Conservation (phyloP, 2,329 filamentous ascomycete genomes). For the Colletotrichum kahawae region DNA sequence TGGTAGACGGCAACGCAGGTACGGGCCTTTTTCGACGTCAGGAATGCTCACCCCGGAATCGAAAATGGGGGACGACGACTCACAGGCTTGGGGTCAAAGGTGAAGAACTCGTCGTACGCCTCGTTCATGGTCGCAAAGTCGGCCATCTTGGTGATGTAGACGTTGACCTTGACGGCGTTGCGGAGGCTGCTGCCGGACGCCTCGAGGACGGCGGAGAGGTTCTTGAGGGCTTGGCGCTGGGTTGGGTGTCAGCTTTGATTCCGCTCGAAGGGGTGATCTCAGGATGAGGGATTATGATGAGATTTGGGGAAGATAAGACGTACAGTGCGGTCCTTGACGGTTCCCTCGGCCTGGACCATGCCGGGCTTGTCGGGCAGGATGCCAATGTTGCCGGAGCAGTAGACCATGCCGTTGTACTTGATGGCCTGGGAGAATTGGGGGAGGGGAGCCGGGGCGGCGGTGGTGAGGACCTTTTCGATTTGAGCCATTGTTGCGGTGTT, state of each 20-base stretch:
- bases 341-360: slow-evolving; percentile 55
- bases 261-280: background rate
- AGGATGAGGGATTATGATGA: background rate
- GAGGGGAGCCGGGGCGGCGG: slow-evolving; percentile 41
- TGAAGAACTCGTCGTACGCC: slow-evolving; percentile 57
- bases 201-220: slow-evolving; percentile 63
- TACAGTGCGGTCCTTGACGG: slow-evolving; percentile 58
- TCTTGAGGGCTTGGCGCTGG: slow-evolving; percentile 60
- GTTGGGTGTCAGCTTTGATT: slow-evolving; percentile 20
- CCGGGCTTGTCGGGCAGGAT: slow-evolving; percentile 48
- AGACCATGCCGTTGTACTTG: slow-evolving; percentile 70
- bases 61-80: slow-evolving; percentile 22
- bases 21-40: slow-evolving; percentile 42
- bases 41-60: background rate
- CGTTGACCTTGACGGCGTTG: slow-evolving; percentile 70
- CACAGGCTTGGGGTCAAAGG: slow-evolving; percentile 50
- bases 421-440: slow-evolving; percentile 67
- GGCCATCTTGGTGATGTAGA: slow-evolving; percentile 69
- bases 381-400: slow-evolving; percentile 69
- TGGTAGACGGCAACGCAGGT: slow-evolving; percentile 78
- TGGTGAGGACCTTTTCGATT: slow-evolving; percentile 25
- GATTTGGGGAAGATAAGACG: slow-evolving; percentile 11
- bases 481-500: background rate
- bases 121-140: slow-evolving; percentile 66
- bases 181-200: slow-evolving; percentile 63